Conservation (phyloP, 768 basidiomycete genomes). For the Phallus indusiatus region DNA sequence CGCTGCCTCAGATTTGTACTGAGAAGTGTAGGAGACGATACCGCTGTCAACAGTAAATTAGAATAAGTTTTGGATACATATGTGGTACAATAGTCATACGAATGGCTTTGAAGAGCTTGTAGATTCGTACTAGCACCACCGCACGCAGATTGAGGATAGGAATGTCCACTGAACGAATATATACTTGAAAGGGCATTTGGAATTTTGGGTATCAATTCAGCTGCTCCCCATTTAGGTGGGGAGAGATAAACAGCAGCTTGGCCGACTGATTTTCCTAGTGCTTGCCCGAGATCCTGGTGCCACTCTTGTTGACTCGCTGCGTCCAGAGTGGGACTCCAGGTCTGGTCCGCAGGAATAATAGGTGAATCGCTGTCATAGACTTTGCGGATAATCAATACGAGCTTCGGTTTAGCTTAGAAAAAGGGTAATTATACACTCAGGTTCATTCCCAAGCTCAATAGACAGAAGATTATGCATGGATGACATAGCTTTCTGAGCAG, state of each 20-base stretch:
- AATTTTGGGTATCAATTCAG: conserved; percentile 19
- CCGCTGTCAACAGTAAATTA: conserved; percentile 14
- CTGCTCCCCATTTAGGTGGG: conserved; percentile 23
- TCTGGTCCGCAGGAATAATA: conserved; percentile 21
- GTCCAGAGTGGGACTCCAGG: conserved; percentile 26
- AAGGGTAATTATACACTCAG: conserved; percentile 22
- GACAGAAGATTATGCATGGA: conserved; percentile 22
- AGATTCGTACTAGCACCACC: conserved; percentile 27
- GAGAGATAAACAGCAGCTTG: conserved; percentile 28
- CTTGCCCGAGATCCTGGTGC: conserved; percentile 21
- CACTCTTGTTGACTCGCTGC: conserved; percentile 24
- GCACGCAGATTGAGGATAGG: conserved; percentile 30
- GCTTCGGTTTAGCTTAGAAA: not conserved
- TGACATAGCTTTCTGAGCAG: conserved; percentile 23
- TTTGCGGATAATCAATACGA: conserved; percentile 3
- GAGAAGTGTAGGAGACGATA: conserved; percentile 26
- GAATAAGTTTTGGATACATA: not conserved
- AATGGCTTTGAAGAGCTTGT: conserved; percentile 26
- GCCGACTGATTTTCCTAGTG: conserved; percentile 18
- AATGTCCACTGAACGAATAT: conserved; percentile 26
- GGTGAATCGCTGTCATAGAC: conserved; percentile 26
- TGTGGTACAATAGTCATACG: conserved; percentile 15
- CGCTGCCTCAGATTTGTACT: conserved; percentile 25
- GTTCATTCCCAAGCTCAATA: conserved; percentile 31
- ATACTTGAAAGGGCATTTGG: conserved; percentile 17